phyloP scores from a whole-genome alignment of 106 monocot species.

The Dendrobium huoshanense region DNA sequence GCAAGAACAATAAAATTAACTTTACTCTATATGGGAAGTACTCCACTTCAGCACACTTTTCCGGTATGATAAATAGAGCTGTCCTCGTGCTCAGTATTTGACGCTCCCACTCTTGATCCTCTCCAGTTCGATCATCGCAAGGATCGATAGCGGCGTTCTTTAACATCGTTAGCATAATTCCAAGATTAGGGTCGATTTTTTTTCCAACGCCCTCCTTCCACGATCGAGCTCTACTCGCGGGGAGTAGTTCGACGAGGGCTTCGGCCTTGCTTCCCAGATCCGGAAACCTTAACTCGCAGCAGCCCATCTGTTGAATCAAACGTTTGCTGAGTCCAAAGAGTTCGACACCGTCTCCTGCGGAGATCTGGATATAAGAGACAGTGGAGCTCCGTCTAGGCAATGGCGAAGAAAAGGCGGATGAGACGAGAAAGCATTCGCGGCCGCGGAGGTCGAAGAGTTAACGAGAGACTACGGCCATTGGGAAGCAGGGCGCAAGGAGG shows the following conservation, averaged over 20 bases:
- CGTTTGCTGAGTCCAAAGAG: slow-evolving; percentile 2
- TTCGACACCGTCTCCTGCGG: not conserved
- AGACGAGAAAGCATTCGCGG: not conserved
- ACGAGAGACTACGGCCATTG: not conserved
- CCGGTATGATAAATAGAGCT: not conserved
- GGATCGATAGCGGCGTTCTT: slow-evolving; percentile 1
- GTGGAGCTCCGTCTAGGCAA: not conserved
- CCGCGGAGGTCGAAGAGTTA: not conserved
- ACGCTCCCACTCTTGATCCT: not conserved
- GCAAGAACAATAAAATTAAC: not conserved
- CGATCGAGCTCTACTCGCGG: not conserved
- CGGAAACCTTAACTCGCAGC: slow-evolving; percentile 1
- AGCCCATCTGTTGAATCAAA: not conserved
- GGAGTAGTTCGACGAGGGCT: slow-evolving; percentile 3
- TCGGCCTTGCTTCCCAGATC: slow-evolving; percentile 3
- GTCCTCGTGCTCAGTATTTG: slow-evolving; percentile 2
- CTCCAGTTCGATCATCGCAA: slow-evolving; percentile 7
- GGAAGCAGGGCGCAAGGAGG: not conserved
- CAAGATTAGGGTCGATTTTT: not conserved
- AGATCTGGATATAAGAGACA: not conserved
- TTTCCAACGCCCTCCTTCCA: not conserved
- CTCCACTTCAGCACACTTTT: not conserved
- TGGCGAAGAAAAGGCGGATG: not conserved
- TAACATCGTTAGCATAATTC: not conserved
- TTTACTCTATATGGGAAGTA: not conserved